Evolutionary conservation across 116 monocot species (phyloP).

Genomic region (Dioscorea cayenensis): DNA sequence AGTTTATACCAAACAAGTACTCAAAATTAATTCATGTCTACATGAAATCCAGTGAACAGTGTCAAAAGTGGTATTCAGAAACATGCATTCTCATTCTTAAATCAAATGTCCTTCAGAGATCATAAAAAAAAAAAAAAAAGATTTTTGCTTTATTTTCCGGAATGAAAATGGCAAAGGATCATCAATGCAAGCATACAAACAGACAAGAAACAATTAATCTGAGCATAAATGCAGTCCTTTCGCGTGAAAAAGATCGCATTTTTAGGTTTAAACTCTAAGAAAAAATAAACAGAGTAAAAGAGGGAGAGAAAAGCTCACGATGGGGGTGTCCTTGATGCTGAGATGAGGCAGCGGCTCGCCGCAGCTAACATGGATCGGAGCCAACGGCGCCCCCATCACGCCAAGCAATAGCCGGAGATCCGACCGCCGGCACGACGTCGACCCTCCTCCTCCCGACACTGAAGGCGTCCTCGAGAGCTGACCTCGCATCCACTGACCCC

Average conservation of each 20-base stretch:
- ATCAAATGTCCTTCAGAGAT: too few species aligned
- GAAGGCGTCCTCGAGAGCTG: slow-evolving; percentile 28
- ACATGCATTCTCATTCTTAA: too few species aligned
- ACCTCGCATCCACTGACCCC: slow-evolving; percentile 31
- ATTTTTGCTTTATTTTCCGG: too few species aligned
- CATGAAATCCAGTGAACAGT: too few species aligned
- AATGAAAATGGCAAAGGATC: too few species aligned
- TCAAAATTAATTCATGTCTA: background rate
- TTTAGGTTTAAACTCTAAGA: background rate
- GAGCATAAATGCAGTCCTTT: background rate
- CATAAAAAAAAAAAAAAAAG: too few species aligned
- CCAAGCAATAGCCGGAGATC: slow-evolving; percentile 56
- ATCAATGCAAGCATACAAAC: too few species aligned
- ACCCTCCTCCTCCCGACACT: slow-evolving; percentile 4
- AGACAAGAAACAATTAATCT: too few species aligned
- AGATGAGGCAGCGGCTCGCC: slow-evolving; percentile 54
- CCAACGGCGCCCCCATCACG: slow-evolving; percentile 68
- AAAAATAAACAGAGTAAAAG: background rate
- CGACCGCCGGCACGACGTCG: slow-evolving; percentile 9
- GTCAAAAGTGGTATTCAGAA: too few species aligned
- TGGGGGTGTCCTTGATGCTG: slow-evolving; percentile 66
- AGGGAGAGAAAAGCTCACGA: slow-evolving; percentile 27
- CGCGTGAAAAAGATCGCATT: background rate
- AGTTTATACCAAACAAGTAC: background rate
- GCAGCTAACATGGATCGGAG: slow-evolving; percentile 51